Conservation (phyloP, 1,284 basidiomycete species). For the Chalciporus sp. region DNA sequence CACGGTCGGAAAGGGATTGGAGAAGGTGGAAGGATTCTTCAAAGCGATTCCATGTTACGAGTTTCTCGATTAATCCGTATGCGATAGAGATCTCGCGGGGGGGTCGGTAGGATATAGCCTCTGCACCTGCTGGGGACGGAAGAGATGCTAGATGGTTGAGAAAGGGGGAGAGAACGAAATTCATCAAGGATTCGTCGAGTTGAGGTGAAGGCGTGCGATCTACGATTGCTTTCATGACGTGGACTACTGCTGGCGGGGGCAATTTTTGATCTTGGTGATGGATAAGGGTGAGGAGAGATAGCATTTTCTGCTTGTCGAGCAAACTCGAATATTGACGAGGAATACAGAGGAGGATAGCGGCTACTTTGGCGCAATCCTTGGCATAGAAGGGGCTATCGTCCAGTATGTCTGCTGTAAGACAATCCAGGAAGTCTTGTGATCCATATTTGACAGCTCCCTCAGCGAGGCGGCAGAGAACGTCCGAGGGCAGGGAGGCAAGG, state of each 20-base stretch:
- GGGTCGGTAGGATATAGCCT: conserved; percentile 29
- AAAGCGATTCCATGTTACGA: conserved; percentile 37
- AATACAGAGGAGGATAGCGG: conserved; percentile 28
- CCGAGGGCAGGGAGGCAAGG: conserved; percentile 27
- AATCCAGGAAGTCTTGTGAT: conserved; percentile 36
- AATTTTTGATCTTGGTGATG: conserved; percentile 21
- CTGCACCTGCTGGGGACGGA: conserved; percentile 14
- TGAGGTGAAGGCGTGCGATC: conserved; percentile 17
- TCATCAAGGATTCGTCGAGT: conserved; percentile 16
- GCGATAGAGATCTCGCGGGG: conserved; percentile 23
- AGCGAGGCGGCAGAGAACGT: conserved; percentile 32
- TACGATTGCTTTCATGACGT: conserved; percentile 23
- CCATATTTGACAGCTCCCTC: conserved; percentile 33
- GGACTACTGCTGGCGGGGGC: conserved; percentile 20
- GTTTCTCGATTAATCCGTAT: conserved; percentile 34
- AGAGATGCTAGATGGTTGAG: conserved; percentile 21
- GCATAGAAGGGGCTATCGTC: conserved; percentile 24
- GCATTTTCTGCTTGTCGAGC: conserved; percentile 22
- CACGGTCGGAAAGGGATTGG: conserved; percentile 39
- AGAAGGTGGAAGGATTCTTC: conserved; percentile 44
- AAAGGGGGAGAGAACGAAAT: conserved; percentile 26
- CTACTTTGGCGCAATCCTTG: conserved; percentile 30
- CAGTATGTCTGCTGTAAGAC: conserved; percentile 39
- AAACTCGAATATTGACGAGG: conserved; percentile 21
- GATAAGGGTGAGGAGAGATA: conserved; percentile 31